Base-by-base conservation (phyloP, 495 filamentous ascomycete species). In the Penicillium lagena region DNA sequence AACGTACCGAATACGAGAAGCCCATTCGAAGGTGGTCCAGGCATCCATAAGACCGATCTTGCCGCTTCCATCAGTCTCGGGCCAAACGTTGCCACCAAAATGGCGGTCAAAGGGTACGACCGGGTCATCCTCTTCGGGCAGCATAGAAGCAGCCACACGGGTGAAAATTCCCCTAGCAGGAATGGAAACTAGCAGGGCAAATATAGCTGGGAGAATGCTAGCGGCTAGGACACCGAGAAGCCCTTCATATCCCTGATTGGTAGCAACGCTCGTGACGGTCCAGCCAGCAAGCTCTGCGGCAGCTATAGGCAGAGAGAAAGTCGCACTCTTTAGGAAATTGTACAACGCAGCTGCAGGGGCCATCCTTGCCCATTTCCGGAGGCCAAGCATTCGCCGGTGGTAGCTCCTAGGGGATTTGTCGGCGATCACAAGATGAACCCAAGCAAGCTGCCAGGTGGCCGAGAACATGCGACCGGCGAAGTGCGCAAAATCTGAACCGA, bases 31-130 rank as follows among this genome's bases (percentile, higher is more conserved):
- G 27, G 76, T 84, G 38, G 64, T 73, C 80, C 86, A 83, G 0
- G 86, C 87, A 51, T 89, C 84, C 30, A 76, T 58, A 56, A 90
- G 74, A 36, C 77, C 77, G 42, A 86, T 70, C 50, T 72, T 77
- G 52, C 85, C 83, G 57, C 75, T 78, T 41, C 86, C 87, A 47
- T 80, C 83, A 7, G 87, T 67, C 17, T 17, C 17, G 17, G 17
- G 17, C 4, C 66, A 66, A 9, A 76, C 64, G 49, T 59, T 70
- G 42, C 72, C 70, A 40, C 52, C 52, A 51, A 76, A 76, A 12
- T 70, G 65, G 17, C 72, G 68, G 56, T 77, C 74, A 43, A 77
- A 77, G 37, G 73, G 68, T 5, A 77, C 58, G 40, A 77, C 64
- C 31, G 68, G 51, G 41, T 72, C 70, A 37, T 72, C 62, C 2